A percentile compares a stretch with the other conserved stretches of the same genome.
These are phyloP conservation scores for Multifurca ochricompacta DNA, from an alignment of 768 basidiomycete species.

Conservation along the genomic window DNA sequence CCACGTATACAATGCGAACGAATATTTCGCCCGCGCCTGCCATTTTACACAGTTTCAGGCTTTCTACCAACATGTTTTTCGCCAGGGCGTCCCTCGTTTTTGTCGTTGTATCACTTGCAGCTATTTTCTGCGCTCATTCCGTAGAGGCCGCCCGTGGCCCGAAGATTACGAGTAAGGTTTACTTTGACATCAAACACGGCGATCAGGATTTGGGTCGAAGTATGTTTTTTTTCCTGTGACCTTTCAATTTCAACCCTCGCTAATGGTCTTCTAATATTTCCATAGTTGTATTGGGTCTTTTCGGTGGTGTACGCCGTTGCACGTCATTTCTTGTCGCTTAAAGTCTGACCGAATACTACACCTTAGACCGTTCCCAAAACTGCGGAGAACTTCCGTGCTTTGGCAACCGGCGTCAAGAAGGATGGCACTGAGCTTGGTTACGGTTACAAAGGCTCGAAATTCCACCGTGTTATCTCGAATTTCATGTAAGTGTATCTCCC, in stretches of 20 bases:
- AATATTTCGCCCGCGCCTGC: slow-evolving; percentile 3
- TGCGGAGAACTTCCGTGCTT: slow-evolving; percentile 93
- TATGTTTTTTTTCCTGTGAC: slow-evolving; percentile 32
- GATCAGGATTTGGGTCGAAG: slow-evolving; percentile 78
- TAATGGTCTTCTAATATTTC: slow-evolving; percentile 14
- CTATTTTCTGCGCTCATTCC: slow-evolving; percentile 62
- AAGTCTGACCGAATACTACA: neutral
- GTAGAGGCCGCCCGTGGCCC: slow-evolving; percentile 83
- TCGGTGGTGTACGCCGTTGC: slow-evolving; percentile 57
- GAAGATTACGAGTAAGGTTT: slow-evolving; percentile 86
- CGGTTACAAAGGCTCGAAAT: slow-evolving; percentile 92
- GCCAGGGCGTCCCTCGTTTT: slow-evolving; percentile 55
- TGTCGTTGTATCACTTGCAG: slow-evolving; percentile 52
- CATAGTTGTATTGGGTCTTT: slow-evolving; percentile 80
- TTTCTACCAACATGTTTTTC: slow-evolving; percentile 44
- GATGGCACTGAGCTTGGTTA: slow-evolving; percentile 63
- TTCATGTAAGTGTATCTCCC: slow-evolving; percentile 56
- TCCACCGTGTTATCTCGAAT: slow-evolving; percentile 93
- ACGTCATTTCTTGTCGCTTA: neutral
- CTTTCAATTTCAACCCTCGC: neutral
- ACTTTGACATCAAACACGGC: slow-evolving; percentile 92
- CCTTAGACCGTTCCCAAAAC: slow-evolving; percentile 89
- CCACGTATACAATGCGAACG: slow-evolving; percentile 14
- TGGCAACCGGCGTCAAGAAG: slow-evolving; percentile 77
- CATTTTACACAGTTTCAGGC: slow-evolving; percentile 21